Percentiles rank a stretch among this genome's conserved stretches.
phyloP scores from a whole-genome alignment of 208 protist species.

The Crithidia fasciculata region DNA sequence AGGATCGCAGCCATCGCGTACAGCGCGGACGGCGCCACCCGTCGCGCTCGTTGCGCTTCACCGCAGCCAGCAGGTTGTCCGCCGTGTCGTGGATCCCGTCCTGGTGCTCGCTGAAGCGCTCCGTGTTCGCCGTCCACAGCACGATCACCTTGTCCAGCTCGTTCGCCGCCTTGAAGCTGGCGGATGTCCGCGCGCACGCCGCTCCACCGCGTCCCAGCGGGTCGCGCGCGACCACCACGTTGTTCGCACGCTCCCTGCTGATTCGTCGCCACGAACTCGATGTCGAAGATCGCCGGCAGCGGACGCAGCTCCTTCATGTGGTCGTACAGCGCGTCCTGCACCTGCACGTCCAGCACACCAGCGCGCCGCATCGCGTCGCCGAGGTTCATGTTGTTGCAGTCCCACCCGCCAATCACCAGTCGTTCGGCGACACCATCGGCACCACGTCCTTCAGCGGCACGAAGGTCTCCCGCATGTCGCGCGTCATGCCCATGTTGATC shows the following conservation, averaged over 20 bases:
- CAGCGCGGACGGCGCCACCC: constrained; percentile 95
- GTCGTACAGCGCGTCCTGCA: constrained; percentile 88
- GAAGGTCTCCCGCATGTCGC: constrained; percentile 91
- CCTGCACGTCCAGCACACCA: constrained; percentile 94
- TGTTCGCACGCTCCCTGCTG: constrained; percentile 97
- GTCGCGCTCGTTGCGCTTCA: constrained; percentile 90
- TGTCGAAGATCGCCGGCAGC: constrained; percentile 96
- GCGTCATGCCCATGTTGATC: constrained; percentile 92
- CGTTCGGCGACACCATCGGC: constrained; percentile 97
- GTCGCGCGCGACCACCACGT: constrained; percentile 88
- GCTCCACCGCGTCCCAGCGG: constrained; percentile 95
- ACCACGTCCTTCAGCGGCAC: constrained; percentile 94
- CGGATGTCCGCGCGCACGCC: constrained; percentile 96
- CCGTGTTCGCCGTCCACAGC: constrained; percentile 99
- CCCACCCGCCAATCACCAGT: constrained; percentile 98
- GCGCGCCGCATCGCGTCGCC: constrained; percentile 96
- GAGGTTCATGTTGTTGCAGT: constrained; percentile 95
- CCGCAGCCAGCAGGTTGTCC: constrained; percentile 93
- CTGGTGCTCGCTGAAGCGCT: constrained; percentile 95
- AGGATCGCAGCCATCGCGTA: constrained; percentile 98
- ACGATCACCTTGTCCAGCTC: constrained; percentile 97
- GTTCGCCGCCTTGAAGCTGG: constrained; percentile 86
- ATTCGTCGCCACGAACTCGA: constrained; percentile 98
- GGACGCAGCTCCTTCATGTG: constrained; percentile 93
- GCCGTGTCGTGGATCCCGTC: constrained; percentile 96